Percentiles rank a stretch among this genome's conserved stretches.
Conservation (phyloP, 352 stramenopile species). For the Aphanomyces astaci region DNA sequence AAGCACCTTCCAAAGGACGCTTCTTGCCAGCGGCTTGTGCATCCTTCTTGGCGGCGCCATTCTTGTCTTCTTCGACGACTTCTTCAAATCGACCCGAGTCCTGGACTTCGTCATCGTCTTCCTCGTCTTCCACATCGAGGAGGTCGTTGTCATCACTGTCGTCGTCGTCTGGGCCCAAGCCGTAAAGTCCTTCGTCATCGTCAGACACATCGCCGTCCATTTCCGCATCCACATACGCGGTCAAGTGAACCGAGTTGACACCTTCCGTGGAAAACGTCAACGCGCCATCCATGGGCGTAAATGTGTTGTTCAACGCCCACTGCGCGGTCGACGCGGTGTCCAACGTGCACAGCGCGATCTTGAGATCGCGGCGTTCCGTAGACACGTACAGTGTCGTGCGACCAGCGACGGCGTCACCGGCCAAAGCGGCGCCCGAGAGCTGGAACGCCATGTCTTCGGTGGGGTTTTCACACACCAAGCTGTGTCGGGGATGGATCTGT, state of each 20-base stretch:
- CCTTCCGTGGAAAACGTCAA: constrained; percentile 66
- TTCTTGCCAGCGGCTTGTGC: constrained; percentile 68
- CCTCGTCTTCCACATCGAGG: constrained; percentile 38
- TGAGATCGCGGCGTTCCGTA: constrained; percentile 43
- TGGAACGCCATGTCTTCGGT: constrained; percentile 69
- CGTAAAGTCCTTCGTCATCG: constrained; percentile 31
- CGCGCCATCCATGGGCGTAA: constrained; percentile 62
- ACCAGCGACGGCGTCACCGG: constrained; percentile 37
- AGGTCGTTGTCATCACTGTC: constrained; percentile 36
- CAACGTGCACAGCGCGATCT: constrained; percentile 73
- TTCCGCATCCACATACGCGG: constrained; percentile 68
- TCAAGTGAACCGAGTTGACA: constrained; percentile 71
- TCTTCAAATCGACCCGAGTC: constrained; percentile 61
- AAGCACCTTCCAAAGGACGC: constrained; percentile 39
- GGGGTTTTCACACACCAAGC: constrained; percentile 62
- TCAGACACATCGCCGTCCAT: constrained; percentile 49
- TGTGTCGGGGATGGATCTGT: constrained; percentile 51
- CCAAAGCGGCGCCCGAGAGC: constrained; percentile 67
- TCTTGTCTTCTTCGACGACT: constrained; percentile 60
- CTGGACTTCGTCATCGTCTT: constrained; percentile 36
- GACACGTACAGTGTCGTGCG: constrained; percentile 68
- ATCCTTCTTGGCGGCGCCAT: constrained; percentile 43
- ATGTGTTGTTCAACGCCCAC: constrained; percentile 70
- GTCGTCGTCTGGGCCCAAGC: constrained; percentile 29
- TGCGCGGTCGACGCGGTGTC: constrained; percentile 49